Conservation (phyloP, 2,329 filamentous ascomycete genomes). For the Sporothrix globosa region DNA sequence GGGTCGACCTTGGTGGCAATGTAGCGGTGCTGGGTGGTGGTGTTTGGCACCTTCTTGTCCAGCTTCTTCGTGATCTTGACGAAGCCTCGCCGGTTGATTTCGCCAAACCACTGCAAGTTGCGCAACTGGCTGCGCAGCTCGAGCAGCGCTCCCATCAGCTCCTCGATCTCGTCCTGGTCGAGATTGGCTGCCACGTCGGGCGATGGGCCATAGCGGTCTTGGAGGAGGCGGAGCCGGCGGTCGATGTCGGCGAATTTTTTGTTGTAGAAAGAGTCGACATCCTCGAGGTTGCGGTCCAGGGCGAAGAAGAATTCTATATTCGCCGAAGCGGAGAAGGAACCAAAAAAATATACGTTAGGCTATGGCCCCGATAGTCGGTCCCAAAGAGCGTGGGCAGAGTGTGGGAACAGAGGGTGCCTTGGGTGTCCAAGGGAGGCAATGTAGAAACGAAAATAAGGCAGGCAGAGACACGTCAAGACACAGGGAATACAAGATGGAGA, state of each 20-base stretch:
- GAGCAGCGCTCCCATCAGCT: constrained; percentile 85
- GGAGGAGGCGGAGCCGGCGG: constrained; percentile 80
- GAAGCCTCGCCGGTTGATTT: constrained; percentile 93
- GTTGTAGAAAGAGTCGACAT: constrained; percentile 96
- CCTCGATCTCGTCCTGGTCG: constrained; percentile 86
- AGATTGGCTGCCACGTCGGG: constrained; percentile 71
- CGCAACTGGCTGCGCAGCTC: constrained; percentile 85
- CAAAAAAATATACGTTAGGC: constrained; percentile 43
- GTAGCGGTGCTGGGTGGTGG: constrained; percentile 80
- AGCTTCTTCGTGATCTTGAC: constrained; percentile 99
- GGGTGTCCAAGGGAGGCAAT: neutral
- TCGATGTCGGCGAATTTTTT: constrained; percentile 87
- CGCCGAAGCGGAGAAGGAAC: constrained; percentile 32
- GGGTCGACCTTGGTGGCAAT: constrained; percentile 89
- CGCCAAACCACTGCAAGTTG: constrained; percentile 96
- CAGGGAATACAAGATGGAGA: neutral
- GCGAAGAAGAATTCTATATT: constrained; percentile 89
- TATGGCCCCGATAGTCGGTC: constrained; percentile 38
- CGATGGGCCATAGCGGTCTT: constrained; percentile 81
- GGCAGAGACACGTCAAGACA: neutral
- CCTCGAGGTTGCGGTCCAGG: constrained; percentile 94
- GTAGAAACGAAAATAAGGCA: neutral
- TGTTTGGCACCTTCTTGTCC: constrained; percentile 85
- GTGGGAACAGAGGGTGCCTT: constrained; percentile 36
- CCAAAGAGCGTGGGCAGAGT: constrained; percentile 36